These are phyloP conservation scores for Punica granatum DNA, from an alignment of 345 rosid species.

Conservation along the genomic window DNA sequence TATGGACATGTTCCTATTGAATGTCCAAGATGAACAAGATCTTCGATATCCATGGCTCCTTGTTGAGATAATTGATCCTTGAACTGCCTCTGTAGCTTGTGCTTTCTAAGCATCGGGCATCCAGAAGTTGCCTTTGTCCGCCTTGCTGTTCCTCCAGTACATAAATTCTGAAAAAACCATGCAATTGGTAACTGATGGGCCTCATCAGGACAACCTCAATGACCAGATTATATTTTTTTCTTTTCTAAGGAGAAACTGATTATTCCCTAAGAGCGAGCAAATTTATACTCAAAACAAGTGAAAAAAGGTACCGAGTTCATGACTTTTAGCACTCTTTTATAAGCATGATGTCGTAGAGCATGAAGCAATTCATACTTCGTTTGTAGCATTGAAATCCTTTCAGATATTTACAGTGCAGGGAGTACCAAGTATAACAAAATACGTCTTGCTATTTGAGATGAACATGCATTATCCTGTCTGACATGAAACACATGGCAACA, in stretches of 20 bases:
- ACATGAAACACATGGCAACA: no score
- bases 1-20: conserved; percentile 77
- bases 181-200: neutral
- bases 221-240: no score
- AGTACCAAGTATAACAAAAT: neutral
- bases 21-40: conserved; percentile 71
- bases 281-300: neutral
- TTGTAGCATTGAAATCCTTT: neutral
- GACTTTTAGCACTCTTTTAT: neutral
- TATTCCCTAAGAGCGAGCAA: neutral
- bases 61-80: conserved; percentile 39
- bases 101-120: conserved; percentile 83
- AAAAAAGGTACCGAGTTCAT: neutral
- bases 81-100: conserved; percentile 53
- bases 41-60: conserved; percentile 84
- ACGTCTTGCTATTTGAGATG: neutral
- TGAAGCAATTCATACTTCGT: neutral
- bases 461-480: no score
- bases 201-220: neutral
- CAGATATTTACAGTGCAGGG: neutral
- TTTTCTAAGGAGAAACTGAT: neutral
- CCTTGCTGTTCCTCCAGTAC: conserved; percentile 40
- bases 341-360: neutral
- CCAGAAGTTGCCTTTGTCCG: conserved; percentile 51
- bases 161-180: conserved; percentile 38